These are phyloP conservation scores for Neoboletus subvelutipes DNA, from an alignment of 768 basidiomycete species.

Conservation along the genomic window DNA sequence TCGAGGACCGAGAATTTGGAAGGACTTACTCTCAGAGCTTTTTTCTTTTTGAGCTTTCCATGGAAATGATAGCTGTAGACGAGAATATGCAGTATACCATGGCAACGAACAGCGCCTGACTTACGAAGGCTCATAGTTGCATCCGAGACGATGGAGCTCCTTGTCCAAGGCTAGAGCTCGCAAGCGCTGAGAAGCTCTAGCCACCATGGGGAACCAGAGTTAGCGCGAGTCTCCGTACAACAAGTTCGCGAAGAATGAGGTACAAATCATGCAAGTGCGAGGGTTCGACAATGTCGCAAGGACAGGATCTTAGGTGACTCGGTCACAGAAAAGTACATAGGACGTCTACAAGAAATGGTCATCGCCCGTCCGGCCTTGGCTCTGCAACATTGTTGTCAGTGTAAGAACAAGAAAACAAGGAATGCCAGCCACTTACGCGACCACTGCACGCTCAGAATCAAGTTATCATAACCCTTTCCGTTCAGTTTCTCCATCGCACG, in stretches of 20 bases:
- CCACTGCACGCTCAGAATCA: slow-evolving; percentile 74
- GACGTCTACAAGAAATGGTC: slow-evolving; percentile 3
- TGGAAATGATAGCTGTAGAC: slow-evolving; percentile 71
- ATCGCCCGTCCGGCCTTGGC: slow-evolving; percentile 44
- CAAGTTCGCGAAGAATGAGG: neutral
- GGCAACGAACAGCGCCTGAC: slow-evolving; percentile 28
- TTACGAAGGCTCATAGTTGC: slow-evolving; percentile 81
- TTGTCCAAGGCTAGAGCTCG: slow-evolving; percentile 77
- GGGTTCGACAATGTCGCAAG: too few species aligned
- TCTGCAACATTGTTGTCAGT: slow-evolving; percentile 29
- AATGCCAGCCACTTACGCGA: slow-evolving; percentile 46
- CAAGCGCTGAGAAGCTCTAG: slow-evolving; percentile 49
- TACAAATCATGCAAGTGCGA: too few species aligned
- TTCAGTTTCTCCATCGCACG: slow-evolving; percentile 89
- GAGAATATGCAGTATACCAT: slow-evolving; percentile 6
- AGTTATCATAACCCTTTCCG: slow-evolving; percentile 89
- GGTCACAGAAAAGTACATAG: neutral
- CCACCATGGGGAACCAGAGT: slow-evolving; percentile 40
- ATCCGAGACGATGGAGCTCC: slow-evolving; percentile 74
- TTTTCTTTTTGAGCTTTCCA: slow-evolving; percentile 65
- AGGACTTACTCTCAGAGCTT: slow-evolving; percentile 61
- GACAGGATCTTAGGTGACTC: neutral
- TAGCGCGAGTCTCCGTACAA: neutral
- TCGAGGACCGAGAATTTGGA: neutral
- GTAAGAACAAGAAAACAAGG: neutral